Evolutionary conservation across 306 rosid species (phyloP).

Genomic region (Sicyos baderoa): DNA sequence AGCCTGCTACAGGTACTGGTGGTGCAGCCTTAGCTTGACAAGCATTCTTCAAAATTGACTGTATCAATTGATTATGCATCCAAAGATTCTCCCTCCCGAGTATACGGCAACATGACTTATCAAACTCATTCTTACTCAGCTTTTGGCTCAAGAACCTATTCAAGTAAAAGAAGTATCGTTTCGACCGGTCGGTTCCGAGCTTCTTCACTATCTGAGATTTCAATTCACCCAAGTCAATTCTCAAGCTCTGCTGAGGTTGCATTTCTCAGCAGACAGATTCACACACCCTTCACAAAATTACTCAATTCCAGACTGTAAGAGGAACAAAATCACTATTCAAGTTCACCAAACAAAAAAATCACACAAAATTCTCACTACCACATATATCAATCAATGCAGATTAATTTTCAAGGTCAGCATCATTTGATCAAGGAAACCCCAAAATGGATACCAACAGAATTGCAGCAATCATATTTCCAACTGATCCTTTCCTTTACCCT

Average conservation of each 20-base stretch:
- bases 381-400: conserved; percentile 28
- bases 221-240: conserved; percentile 88
- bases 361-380: conserved; percentile 37
- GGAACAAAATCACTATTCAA: conserved; percentile 26
- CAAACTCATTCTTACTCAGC: conserved; percentile 81
- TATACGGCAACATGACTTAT: conserved; percentile 56
- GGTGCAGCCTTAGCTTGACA: conserved; percentile 80
- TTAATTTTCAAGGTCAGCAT: conserved; percentile 1
- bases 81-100: conserved; percentile 78
- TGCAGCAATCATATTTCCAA: conserved; percentile 28
- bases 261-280: conserved; percentile 72
- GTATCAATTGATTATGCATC: conserved; percentile 73
- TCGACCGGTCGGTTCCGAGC: conserved; percentile 70
- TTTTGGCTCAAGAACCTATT: conserved; percentile 74
- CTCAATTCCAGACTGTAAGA: too few species aligned
- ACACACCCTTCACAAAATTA: conserved; percentile 44
- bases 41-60: conserved; percentile 84
- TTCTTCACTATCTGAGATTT: conserved; percentile 73
- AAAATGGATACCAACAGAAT: conserved; percentile 17
- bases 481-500: conserved; percentile 31
- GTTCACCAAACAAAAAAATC: conserved; percentile 30
- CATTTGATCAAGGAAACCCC: neutral
- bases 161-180: conserved; percentile 59
- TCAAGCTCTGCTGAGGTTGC: conserved; percentile 87
- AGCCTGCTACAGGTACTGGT: conserved; percentile 19